Conservation (phyloP, 2,329 filamentous ascomycete species). For the Bertia moriformis region DNA sequence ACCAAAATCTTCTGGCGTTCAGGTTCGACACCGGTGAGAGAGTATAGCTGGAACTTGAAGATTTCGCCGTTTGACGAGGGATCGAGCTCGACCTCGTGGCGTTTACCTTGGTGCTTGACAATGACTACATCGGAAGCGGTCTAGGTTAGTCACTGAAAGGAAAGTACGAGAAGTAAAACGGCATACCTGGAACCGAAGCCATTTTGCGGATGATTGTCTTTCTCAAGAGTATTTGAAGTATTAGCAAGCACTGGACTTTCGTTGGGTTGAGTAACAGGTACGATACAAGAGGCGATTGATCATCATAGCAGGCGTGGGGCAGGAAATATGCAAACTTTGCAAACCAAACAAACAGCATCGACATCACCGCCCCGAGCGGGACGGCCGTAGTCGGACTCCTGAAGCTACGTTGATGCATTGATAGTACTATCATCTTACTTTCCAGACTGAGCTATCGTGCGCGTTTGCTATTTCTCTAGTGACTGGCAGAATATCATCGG, state of each 20-base stretch:
- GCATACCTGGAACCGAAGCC: not conserved
- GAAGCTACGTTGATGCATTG: too few relatives aligned
- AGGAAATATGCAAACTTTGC: not conserved
- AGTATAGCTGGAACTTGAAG: constrained; percentile 92
- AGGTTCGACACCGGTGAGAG: constrained; percentile 87
- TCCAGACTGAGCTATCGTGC: too few relatives aligned
- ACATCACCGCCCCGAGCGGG: not conserved
- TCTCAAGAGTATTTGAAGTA: too few relatives aligned
- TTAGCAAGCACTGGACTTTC: too few relatives aligned
- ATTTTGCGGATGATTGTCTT: too few relatives aligned
- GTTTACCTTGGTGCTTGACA: constrained; percentile 90
- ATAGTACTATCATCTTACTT: too few relatives aligned
- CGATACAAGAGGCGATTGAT: too few relatives aligned
- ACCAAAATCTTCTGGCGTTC: constrained; percentile 91
- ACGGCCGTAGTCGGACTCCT: not conserved
- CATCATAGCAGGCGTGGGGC: not conserved
- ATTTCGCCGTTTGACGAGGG: constrained; percentile 71
- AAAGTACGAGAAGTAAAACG: too few relatives aligned
- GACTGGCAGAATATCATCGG: too few relatives aligned
- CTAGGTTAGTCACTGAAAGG: not conserved
- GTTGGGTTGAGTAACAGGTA: too few relatives aligned
- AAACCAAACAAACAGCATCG: not conserved
- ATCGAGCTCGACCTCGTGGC: constrained; percentile 87
- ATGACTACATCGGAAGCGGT: constrained; percentile 47
- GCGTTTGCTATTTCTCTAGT: too few relatives aligned